These are phyloP conservation scores for Fagopyrum tataricum DNA, from an alignment of 148 eudicot genomes.

Conservation along the genomic window DNA sequence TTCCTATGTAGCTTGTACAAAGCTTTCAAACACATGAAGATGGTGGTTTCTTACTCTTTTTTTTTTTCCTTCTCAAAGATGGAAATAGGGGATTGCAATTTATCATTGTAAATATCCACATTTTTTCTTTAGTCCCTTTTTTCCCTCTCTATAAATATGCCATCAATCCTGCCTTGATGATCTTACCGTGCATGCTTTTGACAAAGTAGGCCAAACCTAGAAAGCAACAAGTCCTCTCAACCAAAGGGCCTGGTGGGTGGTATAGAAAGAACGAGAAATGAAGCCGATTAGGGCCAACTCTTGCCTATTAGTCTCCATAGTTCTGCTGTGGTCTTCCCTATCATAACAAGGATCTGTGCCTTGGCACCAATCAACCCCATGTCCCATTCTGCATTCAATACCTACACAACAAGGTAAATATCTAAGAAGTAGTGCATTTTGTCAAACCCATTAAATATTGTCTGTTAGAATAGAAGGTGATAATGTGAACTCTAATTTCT, in stretches of 20 bases:
- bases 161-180: too few species aligned
- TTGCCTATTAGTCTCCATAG: slow-evolving; percentile 52
- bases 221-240: slow-evolving; percentile 39
- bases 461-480: neutral
- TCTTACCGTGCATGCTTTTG: slow-evolving; percentile 63
- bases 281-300: slow-evolving; percentile 48
- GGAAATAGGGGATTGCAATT: too few species aligned
- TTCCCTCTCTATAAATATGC: too few species aligned
- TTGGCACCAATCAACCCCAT: slow-evolving; percentile 45
- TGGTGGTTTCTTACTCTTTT: too few species aligned
- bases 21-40: too few species aligned
- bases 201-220: slow-evolving; percentile 48
- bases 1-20: too few species aligned
- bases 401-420: slow-evolving; percentile 21
- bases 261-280: slow-evolving; percentile 50
- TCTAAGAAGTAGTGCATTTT: neutral
- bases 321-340: slow-evolving; percentile 42
- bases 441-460: neutral
- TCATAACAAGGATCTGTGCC: slow-evolving; percentile 51
- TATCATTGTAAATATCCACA: neutral
- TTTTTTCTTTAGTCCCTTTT: neutral
- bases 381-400: slow-evolving; percentile 66
- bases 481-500: too few species aligned
- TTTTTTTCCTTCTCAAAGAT: too few species aligned
- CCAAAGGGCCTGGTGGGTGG: slow-evolving; percentile 38